Conservation (phyloP, 2,329 filamentous ascomycete genomes). For the Teratosphaeria viscida region DNA sequence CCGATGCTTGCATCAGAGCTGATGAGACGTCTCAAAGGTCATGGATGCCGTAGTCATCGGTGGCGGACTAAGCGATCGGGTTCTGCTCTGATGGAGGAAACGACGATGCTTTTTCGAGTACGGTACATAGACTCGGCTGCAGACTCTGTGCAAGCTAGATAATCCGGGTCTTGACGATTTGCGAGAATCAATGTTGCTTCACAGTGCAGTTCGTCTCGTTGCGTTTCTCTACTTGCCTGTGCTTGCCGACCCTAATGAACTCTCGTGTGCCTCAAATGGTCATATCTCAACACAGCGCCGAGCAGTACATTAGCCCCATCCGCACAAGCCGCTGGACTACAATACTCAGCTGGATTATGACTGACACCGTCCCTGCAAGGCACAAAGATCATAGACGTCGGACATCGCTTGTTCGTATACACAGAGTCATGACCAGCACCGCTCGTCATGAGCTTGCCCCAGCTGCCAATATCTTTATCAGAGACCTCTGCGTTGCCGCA, state of each 20-base stretch:
- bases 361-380: conserved; percentile 38
- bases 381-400: conserved; percentile 40
- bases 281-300: conserved; percentile 41
- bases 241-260: not conserved
- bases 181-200: not conserved
- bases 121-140: conserved; percentile 8
- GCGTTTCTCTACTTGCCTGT: not conserved
- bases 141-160: conserved; percentile 18
- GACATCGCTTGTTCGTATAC: conserved; percentile 34
- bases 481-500: conserved; percentile 37
- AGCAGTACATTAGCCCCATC: conserved; percentile 40
- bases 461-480: conserved; percentile 18
- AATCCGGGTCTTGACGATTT: conserved; percentile 11
- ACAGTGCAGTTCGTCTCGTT: not conserved
- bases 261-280: conserved; percentile 24
- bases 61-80: not conserved
- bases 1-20: not conserved
- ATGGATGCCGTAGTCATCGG: not conserved
- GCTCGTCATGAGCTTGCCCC: conserved; percentile 44
- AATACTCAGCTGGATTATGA: conserved; percentile 38
- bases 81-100: not conserved
- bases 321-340: conserved; percentile 36
- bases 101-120: conserved; percentile 1
- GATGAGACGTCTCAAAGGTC: not conserved
- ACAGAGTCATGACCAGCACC: conserved; percentile 55